Conservation (phyloP, 805 yeast species). For the Spathaspora gorwiae region DNA sequence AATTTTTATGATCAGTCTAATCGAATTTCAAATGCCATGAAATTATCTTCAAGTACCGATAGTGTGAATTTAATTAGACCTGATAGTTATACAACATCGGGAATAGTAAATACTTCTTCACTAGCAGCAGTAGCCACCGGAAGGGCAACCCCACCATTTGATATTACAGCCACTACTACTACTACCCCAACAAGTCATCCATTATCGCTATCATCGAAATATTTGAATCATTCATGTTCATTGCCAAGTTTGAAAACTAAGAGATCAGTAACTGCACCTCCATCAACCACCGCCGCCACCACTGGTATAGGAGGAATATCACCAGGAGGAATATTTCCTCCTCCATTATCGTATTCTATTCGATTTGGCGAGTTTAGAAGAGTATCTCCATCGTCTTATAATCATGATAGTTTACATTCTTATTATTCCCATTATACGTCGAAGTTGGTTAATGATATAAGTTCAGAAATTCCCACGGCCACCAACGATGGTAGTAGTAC, state of each 20-base stretch:
- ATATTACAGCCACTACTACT: background rate
- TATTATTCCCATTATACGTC: background rate
- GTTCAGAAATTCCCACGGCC: too few relatives aligned
- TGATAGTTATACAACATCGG: slow-evolving; percentile 4
- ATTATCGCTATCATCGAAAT: background rate
- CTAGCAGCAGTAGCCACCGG: background rate
- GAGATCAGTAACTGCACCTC: background rate
- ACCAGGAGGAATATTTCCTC: background rate
- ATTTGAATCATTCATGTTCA: slow-evolving; percentile 6
- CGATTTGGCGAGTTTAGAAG: background rate
- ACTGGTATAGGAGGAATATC: background rate
- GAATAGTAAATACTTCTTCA: background rate
- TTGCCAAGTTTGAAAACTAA: slow-evolving; percentile 7
- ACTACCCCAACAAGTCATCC: background rate
- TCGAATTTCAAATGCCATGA: slow-evolving; percentile 42
- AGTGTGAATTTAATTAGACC: slow-evolving; percentile 19
- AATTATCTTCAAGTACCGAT: slow-evolving; percentile 20
- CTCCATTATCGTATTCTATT: background rate
- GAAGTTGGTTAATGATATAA: too few relatives aligned
- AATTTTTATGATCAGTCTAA: slow-evolving; percentile 43
- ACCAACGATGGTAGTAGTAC: background rate
- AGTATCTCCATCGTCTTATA: background rate
- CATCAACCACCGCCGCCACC: background rate
- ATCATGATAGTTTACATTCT: background rate
- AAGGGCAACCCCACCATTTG: slow-evolving; percentile 2